These are phyloP conservation scores for Dacryopinax primogenitus DNA, from an alignment of 768 basidiomycete genomes.

Conservation along the genomic window DNA sequence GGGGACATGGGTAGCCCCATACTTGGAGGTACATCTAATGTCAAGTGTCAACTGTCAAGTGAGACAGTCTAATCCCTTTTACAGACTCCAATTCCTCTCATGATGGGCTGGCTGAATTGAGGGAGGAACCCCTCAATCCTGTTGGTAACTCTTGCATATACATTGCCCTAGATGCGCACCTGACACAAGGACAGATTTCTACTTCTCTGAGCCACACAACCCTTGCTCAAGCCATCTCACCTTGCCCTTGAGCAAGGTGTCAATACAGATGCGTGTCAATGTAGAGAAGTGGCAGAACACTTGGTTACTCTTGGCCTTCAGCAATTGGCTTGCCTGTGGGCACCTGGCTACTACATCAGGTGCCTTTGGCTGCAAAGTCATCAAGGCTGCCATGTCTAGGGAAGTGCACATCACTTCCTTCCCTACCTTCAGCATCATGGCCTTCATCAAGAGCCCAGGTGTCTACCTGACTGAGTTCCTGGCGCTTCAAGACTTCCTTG, in stretches of 20 bases:
- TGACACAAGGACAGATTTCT: too few relatives aligned
- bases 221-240: too few relatives aligned
- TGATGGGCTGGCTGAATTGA: too few relatives aligned
- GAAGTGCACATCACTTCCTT: neutral
- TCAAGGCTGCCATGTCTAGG: neutral
- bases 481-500: neutral
- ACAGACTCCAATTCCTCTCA: too few relatives aligned
- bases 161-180: too few relatives aligned
- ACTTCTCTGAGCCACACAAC: too few relatives aligned
- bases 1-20: too few relatives aligned
- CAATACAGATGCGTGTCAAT: neutral
- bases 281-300: neutral
- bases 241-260: neutral
- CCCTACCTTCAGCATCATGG: neutral
- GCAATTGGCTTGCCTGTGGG: neutral
- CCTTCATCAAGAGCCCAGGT: neutral
- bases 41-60: too few relatives aligned
- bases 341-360: neutral
- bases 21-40: too few relatives aligned
- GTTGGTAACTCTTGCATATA: too few relatives aligned
- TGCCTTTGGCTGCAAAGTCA: neutral
- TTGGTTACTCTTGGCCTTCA: neutral
- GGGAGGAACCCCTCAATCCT: too few relatives aligned
- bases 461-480: neutral
- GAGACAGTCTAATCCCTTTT: too few relatives aligned